Evolutionary conservation across 257 asterid species (phyloP), one percentile per base, ranked within the genome.

Genomic region (Solanum habrochaites): DNA sequence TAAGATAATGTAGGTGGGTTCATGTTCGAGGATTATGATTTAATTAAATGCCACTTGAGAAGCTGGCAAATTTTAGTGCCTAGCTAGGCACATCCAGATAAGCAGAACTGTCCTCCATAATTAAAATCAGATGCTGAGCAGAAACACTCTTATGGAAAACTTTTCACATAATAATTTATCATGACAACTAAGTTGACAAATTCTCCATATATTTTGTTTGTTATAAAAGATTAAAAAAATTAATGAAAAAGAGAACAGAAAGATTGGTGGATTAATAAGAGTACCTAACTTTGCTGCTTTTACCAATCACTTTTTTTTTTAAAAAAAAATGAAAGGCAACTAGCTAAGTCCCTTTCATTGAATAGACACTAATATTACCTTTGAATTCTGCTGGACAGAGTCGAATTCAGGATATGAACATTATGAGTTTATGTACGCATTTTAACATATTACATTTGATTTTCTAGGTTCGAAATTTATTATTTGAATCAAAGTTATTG

Each of bases 91-190:
- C 37, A 82, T 32, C 49, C 56, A 86, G 67, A 75, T 62, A 86
- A 90, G 89, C 86, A 86, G 60, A 85, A 87, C 83, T 87, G 89
- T 88, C 86, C 66, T 69, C 88, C 91, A 47, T 29, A 15, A 47
- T 45, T 47, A 10, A 11, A 47, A 80, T 80, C 67, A 80, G 67
- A 78, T 45, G 66, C 84, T 78, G 27, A 78, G 84, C 84, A 27
- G 39, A 80, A 80, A 47, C 27, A 29, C 84, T 47, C 62, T 40
- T 14, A 77, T 80, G 29, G 69, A 80, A 29, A 80, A 18, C 29
- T 49, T 80, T 80, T 80, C 42, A 49, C 85, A 80, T 6, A 27
- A 47, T 80, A 23, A 64, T 80, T 49, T 80, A 49, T 80, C 18
- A 47, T 29, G 85, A 80, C 27, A 80, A 31, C 43, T 80, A 47